A percentile compares a stretch with the other conserved stretches of the same genome.
Conservation (phyloP, 768 basidiomycete species). For the Tulasnella sp. region DNA sequence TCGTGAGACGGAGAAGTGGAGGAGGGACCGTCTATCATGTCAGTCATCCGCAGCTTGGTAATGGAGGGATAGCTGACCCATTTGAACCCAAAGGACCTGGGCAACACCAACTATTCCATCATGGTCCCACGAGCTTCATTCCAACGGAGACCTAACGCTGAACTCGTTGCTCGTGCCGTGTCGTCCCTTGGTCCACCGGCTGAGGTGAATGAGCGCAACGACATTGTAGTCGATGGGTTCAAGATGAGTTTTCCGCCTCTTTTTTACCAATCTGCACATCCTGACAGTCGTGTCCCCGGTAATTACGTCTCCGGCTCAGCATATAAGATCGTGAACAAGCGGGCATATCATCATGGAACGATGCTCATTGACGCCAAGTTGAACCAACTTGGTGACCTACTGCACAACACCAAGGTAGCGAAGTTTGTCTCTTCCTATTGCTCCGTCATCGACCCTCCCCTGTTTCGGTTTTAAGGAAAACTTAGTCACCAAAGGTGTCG, state of each 20-base stretch:
- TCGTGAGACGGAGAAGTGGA: constrained; percentile 81
- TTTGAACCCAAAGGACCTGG: constrained; percentile 65
- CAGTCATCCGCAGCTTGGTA: constrained; percentile 34
- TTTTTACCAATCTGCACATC: not conserved
- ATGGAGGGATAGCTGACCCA: not conserved
- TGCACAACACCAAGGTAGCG: constrained; percentile 62
- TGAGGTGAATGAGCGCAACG: constrained; percentile 81
- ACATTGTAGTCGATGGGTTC: constrained; percentile 74
- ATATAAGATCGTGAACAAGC: constrained; percentile 85
- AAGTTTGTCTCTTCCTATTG: not conserved
- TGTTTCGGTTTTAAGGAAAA: constrained; percentile 49
- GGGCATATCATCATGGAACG: constrained; percentile 97
- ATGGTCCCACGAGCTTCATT: constrained; percentile 79
- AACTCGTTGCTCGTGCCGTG: constrained; percentile 73
- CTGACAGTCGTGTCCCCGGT: constrained; percentile 18
- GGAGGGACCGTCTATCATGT: constrained; percentile 98
- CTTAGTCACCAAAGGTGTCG: constrained; percentile 80
- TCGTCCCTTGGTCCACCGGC: constrained; percentile 67
- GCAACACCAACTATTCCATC: constrained; percentile 96
- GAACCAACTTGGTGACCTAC: constrained; percentile 62
- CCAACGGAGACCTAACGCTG: constrained; percentile 70
- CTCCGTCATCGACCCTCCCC: not conserved
- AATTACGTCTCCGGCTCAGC: constrained; percentile 92
- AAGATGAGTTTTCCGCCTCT: constrained; percentile 66
- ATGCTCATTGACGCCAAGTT: constrained; percentile 90